These are phyloP conservation scores for Berkeleyomyces rouxiae DNA, from an alignment of 2,329 filamentous ascomycete species.

Conservation along the genomic window DNA sequence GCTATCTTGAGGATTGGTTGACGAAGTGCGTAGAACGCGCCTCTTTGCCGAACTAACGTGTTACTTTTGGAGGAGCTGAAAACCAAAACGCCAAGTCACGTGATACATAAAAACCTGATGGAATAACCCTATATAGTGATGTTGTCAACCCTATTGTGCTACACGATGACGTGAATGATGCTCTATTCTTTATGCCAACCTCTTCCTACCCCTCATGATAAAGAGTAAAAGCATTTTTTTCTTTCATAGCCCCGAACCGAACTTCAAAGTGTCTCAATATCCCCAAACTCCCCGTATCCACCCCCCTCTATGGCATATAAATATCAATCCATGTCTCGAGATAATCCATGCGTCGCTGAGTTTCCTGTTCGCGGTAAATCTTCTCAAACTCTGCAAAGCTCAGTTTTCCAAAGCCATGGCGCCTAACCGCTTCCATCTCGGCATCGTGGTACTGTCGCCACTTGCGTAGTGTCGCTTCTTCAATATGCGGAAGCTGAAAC, in stretches of 20 bases:
- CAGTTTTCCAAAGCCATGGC: constrained; percentile 68
- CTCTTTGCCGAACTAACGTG: too few species aligned
- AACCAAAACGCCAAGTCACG: constrained; percentile 2
- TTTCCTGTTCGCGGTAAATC: constrained; percentile 51
- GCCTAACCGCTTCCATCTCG: constrained; percentile 49
- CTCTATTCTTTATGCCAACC: too few species aligned
- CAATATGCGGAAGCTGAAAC: neutral
- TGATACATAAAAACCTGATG: neutral
- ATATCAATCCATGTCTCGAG: constrained; percentile 84
- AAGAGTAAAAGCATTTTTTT: too few species aligned
- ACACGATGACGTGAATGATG: too few species aligned
- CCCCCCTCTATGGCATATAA: constrained; percentile 39
- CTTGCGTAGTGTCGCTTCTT: constrained; percentile 22
- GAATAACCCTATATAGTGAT: neutral
- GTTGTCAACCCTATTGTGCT: too few species aligned
- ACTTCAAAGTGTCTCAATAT: neutral
- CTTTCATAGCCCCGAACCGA: too few species aligned
- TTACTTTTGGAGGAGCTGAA: too few species aligned
- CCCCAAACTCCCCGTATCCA: neutral
- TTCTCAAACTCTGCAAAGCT: constrained; percentile 64
- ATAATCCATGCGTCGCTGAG: constrained; percentile 54
- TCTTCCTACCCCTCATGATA: too few species aligned
- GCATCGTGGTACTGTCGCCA: constrained; percentile 45
- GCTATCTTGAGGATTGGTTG: neutral
- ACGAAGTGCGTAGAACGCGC: neutral